A percentile compares a stretch with the other conserved stretches of the same genome.
phyloP scores from a whole-genome alignment of 2,329 filamentous ascomycete genomes.

The Ascosphaera pollenicola region DNA sequence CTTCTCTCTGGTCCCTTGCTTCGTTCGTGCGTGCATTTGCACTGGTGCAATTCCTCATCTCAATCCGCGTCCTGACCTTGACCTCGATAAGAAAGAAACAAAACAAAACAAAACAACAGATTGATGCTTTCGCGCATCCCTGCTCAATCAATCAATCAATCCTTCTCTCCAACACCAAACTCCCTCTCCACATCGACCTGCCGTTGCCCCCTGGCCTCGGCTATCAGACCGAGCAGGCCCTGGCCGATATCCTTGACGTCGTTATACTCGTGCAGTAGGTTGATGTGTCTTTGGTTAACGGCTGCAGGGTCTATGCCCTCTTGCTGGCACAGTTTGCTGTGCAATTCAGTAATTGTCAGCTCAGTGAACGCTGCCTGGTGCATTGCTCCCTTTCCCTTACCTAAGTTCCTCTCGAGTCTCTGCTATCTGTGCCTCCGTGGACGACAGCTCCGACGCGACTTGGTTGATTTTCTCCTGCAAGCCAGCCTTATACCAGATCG shows the following conservation, averaged over 20 bases:
- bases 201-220: conserved; percentile 37
- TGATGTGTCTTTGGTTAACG: conserved; percentile 40
- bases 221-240: conserved; percentile 43
- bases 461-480: conserved; percentile 18
- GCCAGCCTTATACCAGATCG: no score
- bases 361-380: background rate
- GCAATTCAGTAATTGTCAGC: background rate
- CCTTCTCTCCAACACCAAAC: conserved; percentile 17
- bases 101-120: background rate
- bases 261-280: conserved; percentile 45
- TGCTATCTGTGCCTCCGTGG: conserved; percentile 14
- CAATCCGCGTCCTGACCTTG: no score
- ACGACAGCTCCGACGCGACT: conserved; percentile 21
- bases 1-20: no score
- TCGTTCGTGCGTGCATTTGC: no score
- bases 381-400: conserved; percentile 6
- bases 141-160: no score
- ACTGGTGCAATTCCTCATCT: no score
- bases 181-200: conserved; percentile 22
- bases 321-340: conserved; percentile 5
- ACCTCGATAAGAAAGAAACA: no score
- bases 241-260: conserved; percentile 47
- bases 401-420: conserved; percentile 15
- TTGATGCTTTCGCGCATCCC: no score
- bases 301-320: conserved; percentile 24